Conservation (phyloP, 805 yeast species). For the Diddensiella santjacobensis region DNA sequence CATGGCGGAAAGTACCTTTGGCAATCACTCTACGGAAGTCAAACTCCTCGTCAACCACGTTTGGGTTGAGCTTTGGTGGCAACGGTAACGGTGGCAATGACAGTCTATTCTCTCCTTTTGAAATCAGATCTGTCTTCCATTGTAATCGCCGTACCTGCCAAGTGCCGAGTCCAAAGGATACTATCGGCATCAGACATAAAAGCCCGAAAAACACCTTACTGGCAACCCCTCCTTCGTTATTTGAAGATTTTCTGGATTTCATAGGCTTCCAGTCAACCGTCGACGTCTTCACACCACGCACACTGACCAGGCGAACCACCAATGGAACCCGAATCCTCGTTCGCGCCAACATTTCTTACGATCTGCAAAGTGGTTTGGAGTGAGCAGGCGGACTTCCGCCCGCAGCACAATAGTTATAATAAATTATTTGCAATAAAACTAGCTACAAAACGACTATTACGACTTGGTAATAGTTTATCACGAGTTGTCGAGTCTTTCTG, state of each 20-base stretch:
- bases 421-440: neutral
- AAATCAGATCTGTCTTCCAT: constrained; percentile 85
- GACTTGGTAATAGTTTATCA: neutral
- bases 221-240: constrained; percentile 12
- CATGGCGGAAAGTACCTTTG: constrained; percentile 76
- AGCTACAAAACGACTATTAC: neutral
- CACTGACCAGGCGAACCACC: too few relatives aligned
- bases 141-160: constrained; percentile 86
- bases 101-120: constrained; percentile 76
- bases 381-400: too few relatives aligned
- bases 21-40: constrained; percentile 78
- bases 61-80: constrained; percentile 56
- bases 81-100: constrained; percentile 68
- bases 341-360: too few relatives aligned
- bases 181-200: constrained; percentile 70
- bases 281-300: constrained; percentile 24
- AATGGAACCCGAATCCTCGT: too few relatives aligned
- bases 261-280: constrained; percentile 80
- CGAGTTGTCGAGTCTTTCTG: constrained; percentile 1
- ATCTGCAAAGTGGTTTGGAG: too few relatives aligned
- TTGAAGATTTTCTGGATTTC: constrained; percentile 37
- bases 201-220: constrained; percentile 38
- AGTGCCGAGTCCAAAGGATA: constrained; percentile 80
- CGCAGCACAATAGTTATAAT: too few relatives aligned
- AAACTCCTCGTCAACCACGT: constrained; percentile 54